These are phyloP conservation scores for Yarrowia sp. DNA, from an alignment of 805 yeast genomes.

Conservation along the genomic window DNA sequence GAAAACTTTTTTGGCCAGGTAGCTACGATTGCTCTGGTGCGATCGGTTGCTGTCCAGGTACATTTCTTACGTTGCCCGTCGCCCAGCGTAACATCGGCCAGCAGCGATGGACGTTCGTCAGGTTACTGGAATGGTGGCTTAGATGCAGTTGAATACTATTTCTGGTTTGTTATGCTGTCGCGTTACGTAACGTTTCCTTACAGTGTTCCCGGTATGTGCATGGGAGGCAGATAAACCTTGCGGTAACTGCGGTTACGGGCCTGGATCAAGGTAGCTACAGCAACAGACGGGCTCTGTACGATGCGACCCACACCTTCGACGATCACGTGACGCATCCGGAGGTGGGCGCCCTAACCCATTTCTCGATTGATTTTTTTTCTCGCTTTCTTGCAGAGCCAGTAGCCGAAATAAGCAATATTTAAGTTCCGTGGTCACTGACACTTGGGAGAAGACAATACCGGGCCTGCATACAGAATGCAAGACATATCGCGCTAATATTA, in stretches of 20 bases:
- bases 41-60: no score
- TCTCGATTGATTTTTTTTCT: not conserved
- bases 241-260: not conserved
- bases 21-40: no score
- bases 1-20: not conserved
- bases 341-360: not conserved
- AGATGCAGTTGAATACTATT: not conserved
- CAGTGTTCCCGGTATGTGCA: no score
- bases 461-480: not conserved
- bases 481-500: not conserved
- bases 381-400: not conserved
- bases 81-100: not conserved
- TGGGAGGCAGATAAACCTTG: no score
- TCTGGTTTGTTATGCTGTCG: constrained; percentile 3
- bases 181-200: constrained; percentile 3
- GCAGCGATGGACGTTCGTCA: not conserved
- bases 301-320: no score
- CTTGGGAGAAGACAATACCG: constrained; percentile 5
- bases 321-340: not conserved
- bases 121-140: constrained; percentile 9
- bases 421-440: not conserved
- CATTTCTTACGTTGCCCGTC: not conserved
- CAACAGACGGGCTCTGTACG: not conserved
- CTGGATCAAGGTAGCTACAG: not conserved
- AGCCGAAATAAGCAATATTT: not conserved